phyloP scores from a whole-genome alignment of 345 rosid species.

The Cardiospermum halicacabum region DNA sequence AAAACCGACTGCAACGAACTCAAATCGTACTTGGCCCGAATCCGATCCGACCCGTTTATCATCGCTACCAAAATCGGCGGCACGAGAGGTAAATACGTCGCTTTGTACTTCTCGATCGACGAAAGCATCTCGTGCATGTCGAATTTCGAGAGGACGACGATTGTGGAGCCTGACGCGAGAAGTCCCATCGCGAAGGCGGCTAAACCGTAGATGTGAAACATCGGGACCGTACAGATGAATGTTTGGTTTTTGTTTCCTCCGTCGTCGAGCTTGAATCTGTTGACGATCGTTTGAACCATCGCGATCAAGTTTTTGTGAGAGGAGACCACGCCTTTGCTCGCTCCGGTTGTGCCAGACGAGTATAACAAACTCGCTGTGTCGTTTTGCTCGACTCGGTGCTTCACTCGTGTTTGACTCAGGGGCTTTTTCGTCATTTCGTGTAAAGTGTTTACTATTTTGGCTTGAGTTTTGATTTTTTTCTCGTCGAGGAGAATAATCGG shows the following conservation, averaged over 20 bases:
- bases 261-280: conserved; percentile 26
- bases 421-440: conserved; percentile 45
- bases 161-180: conserved; percentile 62
- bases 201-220: conserved; percentile 84
- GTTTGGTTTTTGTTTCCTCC: conserved; percentile 43
- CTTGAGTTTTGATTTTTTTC: not conserved
- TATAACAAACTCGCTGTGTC: conserved; percentile 83
- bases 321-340: conserved; percentile 77
- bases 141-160: conserved; percentile 63
- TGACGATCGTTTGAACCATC: conserved; percentile 39
- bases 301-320: conserved; percentile 72
- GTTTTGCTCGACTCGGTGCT: conserved; percentile 55
- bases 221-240: conserved; percentile 79
- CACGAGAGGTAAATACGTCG: conserved; percentile 53
- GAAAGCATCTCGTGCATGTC: conserved; percentile 68
- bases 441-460: conserved; percentile 39
- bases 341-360: conserved; percentile 93
- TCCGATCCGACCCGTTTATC: conserved; percentile 48
- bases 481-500: conserved; percentile 60
- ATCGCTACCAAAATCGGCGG: conserved; percentile 61
- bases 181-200: conserved; percentile 60
- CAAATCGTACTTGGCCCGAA: conserved; percentile 48
- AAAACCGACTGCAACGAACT: conserved; percentile 49
- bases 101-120: conserved; percentile 46
- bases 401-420: conserved; percentile 33